Evolutionary conservation across 1,284 basidiomycete genomes (phyloP), one percentile per base, ranked within the genome.

Genomic region (Porodaedalea pini): DNA sequence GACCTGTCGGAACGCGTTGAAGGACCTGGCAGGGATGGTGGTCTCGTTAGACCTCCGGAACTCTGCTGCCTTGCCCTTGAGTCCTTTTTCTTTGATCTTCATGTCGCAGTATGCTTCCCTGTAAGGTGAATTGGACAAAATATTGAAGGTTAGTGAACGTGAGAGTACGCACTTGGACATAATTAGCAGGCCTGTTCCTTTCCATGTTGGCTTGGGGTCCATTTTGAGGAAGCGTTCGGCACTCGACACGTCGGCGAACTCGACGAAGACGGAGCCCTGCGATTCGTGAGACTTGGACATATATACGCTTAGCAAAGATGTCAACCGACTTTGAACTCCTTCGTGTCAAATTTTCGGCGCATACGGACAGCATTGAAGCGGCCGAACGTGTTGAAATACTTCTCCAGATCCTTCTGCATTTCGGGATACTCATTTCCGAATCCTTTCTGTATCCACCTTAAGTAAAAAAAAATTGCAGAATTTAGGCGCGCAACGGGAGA

Each of bases 51-150:
- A 49, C 36, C 43, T 61, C 61, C 80, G 79, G 62, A 78, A 70
- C 45, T 74, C 73, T 23, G 83, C 85, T 27, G 78, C 81, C 69
- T 83, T 86, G 58, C 84, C 88, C 39, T 75, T 86, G 39, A 91
- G 76, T 7, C 94, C 94, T 74, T 98, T 97, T 75, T 98, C 95
- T 73, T 92, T 90, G 74, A 95, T 92, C 76, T 98, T 99, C 93
- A 95, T 96, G 64, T 92, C 85, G 67, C 94, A 93, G 72, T 98
- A 99, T 5, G 79, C 92, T 62, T 89, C 87, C 70, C 90, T 92
- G 64, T 25, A 19, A 47, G 51, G 40, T 31, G n/a, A 19, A 40
- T 10, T 41, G 17, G 49, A 57, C 11, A 17, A 27, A 29, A 51
- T 13, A 54, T 32, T 23, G 25, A 39, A 37, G 7, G 19, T 49